Evolutionary conservation across 179 eudicot species (phyloP), one percentile per base, ranked within the genome.

Genomic region (Beta macrorhiza): DNA sequence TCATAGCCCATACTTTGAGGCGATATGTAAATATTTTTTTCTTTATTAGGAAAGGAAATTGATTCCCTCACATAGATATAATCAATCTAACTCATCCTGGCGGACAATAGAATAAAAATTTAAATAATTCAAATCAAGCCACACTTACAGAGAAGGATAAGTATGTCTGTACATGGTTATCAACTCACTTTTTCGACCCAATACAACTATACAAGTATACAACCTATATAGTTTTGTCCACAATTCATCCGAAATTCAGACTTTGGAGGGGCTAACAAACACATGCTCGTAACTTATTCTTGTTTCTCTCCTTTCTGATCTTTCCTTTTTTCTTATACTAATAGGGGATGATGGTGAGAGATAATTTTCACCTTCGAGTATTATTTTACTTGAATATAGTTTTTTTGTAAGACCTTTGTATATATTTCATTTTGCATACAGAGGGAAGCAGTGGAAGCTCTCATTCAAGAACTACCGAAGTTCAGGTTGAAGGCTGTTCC

Each of bases 361-460:
- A 20, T 62, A 62, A n/a, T 62, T 19, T 20, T 20, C 20, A 16
- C 2, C 19, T 4, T 62, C 1, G 53, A 49, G 53, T 49, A 5
- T 6, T 49, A 49, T 49, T 7, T 49, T 49, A 37, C 8, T 0
- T 49, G 53, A 49, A 49, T 49, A 49, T 11, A 49, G 53, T 37
- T 49, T 9, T 29, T 44, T 49, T 58, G 52, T 74, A 58, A 80
- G 82, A 15, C 15, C 56, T 44, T 22, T n/a, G 56, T 9, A 20
- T 78, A 32, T 37, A 58, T 61, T 53, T 61, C 42, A 52, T 67
- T 16, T 74, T 77, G 56, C 78, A 20, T 81, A 75, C 87, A 96
- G 99, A 93, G 97, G 82, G 99, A 94, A 89, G 98, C 98, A 71
- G 97, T 96, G 45, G 98, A 94, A 81, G 98, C 97, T 56, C 97